Evolutionary conservation across 371 early-diverging fungal genomes (phyloP).

Genomic region (Choanephora cucurbitarum): DNA sequence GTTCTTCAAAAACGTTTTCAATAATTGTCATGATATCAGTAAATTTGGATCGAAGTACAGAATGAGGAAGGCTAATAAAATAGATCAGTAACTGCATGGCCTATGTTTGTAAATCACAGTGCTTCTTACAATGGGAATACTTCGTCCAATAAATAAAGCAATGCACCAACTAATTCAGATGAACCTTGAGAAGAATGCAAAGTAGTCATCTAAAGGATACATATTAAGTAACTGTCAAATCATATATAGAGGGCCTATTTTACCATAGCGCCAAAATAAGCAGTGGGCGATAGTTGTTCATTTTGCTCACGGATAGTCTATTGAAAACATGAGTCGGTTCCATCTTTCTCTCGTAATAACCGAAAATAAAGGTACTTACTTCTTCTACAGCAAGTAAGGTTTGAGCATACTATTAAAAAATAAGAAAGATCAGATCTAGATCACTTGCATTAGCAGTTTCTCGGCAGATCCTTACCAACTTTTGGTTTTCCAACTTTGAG

Average conservation of each 20-base stretch:
- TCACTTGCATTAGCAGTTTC: background rate
- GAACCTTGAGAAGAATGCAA: constrained; percentile 49
- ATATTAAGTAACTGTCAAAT: background rate
- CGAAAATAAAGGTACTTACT: constrained; percentile 34
- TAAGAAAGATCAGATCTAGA: background rate
- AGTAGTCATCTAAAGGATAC: constrained; percentile 68
- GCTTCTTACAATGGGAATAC: constrained; percentile 72
- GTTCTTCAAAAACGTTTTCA: constrained; percentile 56
- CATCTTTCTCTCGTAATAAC: background rate
- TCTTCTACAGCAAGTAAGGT: constrained; percentile 89
- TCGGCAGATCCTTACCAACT: constrained; percentile 47
- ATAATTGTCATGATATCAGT: constrained; percentile 61
- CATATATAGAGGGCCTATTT: background rate
- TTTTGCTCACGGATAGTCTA: constrained; percentile 79
- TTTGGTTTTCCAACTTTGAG: constrained; percentile 85
- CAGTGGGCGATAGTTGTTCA: constrained; percentile 66
- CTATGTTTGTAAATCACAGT: too few relatives aligned
- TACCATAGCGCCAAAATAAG: constrained; percentile 91
- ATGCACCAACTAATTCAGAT: constrained; percentile 62
- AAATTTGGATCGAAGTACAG: constrained; percentile 70
- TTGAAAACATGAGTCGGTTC: background rate
- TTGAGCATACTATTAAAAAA: constrained; percentile 58
- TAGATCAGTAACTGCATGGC: too few relatives aligned
- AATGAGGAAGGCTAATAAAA: constrained; percentile 50
- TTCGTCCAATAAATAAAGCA: constrained; percentile 78